Evolutionary conservation across 768 basidiomycete species (phyloP).

Genomic region (Podaxis mareebaensis): DNA sequence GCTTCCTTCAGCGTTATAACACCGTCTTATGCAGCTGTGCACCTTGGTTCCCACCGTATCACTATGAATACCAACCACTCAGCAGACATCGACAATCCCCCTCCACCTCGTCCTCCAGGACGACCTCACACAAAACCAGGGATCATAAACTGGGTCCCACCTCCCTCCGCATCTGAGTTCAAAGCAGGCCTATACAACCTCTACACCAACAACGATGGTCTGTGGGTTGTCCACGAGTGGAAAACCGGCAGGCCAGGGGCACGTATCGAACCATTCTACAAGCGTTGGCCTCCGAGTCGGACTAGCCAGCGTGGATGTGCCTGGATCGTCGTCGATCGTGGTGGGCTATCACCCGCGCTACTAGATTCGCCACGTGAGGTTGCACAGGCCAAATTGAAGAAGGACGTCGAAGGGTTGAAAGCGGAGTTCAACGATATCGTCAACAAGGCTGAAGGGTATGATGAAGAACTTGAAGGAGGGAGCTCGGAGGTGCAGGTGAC

Average conservation of each 20-base stretch:
- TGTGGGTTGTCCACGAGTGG: slow-evolving; percentile 8
- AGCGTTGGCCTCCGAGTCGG: slow-evolving; percentile 40
- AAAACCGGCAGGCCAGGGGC: slow-evolving; percentile 22
- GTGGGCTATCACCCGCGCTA: slow-evolving; percentile 9
- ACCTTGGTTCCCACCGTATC: background rate
- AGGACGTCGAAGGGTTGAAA: slow-evolving; percentile 15
- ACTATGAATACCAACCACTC: background rate
- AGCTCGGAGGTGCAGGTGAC: slow-evolving; percentile 22
- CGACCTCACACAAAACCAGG: background rate
- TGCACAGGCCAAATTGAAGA: slow-evolving; percentile 4
- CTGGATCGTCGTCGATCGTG: slow-evolving; percentile 37
- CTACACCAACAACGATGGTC: slow-evolving; percentile 24
- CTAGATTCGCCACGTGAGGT: slow-evolving; percentile 11
- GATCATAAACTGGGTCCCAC: slow-evolving; percentile 19
- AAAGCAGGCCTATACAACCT: slow-evolving; percentile 16
- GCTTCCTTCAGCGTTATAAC: too few relatives aligned
- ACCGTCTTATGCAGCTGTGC: background rate
- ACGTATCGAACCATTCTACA: slow-evolving; percentile 28
- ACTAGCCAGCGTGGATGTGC: slow-evolving; percentile 31
- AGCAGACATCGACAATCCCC: background rate
- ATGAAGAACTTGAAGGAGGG: background rate
- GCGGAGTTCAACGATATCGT: slow-evolving; percentile 24
- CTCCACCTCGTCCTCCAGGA: background rate
- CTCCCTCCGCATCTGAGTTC: slow-evolving; percentile 18
- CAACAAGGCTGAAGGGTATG: slow-evolving; percentile 12